Evolutionary conservation across 768 basidiomycete species (phyloP).

Genomic region (Tylopilus intermedius): DNA sequence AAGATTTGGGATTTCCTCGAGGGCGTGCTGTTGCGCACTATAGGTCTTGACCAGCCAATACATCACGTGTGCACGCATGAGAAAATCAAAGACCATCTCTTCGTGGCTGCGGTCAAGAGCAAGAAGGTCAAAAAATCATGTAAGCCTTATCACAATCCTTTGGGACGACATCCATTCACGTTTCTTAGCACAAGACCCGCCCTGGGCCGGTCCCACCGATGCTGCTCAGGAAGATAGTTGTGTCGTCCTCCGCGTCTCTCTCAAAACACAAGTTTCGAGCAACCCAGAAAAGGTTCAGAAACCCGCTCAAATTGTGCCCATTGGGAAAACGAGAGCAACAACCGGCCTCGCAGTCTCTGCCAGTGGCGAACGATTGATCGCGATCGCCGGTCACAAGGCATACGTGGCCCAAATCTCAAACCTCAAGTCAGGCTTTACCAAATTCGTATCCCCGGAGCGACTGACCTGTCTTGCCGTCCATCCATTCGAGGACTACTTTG

Average conservation of each 20-base stretch:
- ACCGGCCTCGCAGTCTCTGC: conserved; percentile 68
- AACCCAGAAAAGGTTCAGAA: conserved; percentile 39
- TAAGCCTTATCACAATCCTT: conserved; percentile 8
- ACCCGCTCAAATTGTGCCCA: conserved; percentile 45
- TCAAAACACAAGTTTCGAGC: conserved; percentile 38
- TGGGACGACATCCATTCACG: not conserved
- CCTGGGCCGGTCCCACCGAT: not conserved
- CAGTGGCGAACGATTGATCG: conserved; percentile 74
- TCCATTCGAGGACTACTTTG: conserved; percentile 89
- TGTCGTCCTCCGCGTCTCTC: conserved; percentile 57
- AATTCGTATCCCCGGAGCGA: conserved; percentile 74
- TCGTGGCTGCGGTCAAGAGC: conserved; percentile 57
- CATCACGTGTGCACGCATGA: conserved; percentile 68
- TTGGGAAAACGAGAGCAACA: conserved; percentile 66
- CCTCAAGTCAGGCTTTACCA: conserved; percentile 64
- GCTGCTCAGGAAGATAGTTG: conserved; percentile 38
- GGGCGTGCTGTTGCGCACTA: conserved; percentile 65
- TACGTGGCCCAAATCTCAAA: conserved; percentile 63
- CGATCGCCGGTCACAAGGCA: conserved; percentile 68
- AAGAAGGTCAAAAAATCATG: conserved; percentile 38
- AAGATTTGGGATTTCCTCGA: conserved; percentile 94
- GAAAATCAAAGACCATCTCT: conserved; percentile 61
- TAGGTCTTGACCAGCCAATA: conserved; percentile 66
- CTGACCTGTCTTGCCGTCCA: conserved; percentile 86
- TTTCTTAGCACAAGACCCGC: conserved; percentile 8